Conservation (phyloP, 1,139 yeast genomes). For the Geotrichum klebahnii region DNA sequence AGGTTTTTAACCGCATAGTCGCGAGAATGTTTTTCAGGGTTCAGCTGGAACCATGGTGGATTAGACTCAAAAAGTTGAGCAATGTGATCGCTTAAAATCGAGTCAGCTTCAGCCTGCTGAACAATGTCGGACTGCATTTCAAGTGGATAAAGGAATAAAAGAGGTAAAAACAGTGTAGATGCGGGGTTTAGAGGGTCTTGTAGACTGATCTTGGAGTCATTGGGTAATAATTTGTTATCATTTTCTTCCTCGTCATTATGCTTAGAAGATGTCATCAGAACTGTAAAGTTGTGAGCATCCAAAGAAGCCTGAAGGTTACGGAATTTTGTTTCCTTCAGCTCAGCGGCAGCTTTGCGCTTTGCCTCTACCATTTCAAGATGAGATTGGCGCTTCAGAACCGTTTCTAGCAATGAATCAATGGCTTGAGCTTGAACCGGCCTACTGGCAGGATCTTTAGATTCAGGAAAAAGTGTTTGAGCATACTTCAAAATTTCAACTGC, state of each 20-base stretch:
- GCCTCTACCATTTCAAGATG: conserved; percentile 29
- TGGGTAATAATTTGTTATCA: conserved; percentile 24
- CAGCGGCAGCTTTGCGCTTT: conserved; percentile 39
- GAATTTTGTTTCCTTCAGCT: conserved; percentile 32
- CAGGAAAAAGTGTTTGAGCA: conserved; percentile 56
- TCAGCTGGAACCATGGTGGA: conserved; percentile 62
- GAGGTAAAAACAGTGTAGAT: conserved; percentile 76
- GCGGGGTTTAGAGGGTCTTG: conserved; percentile 72
- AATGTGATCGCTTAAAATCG: conserved; percentile 41
- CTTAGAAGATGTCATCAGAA: conserved; percentile 24
- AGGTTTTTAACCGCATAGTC: conserved; percentile 57
- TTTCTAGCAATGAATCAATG: conserved; percentile 37
- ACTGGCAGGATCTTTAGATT: conserved; percentile 39
- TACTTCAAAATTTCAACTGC: conserved; percentile 63
- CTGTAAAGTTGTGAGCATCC: conserved; percentile 27
- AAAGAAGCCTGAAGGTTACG: conserved; percentile 41
- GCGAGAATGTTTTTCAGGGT: conserved; percentile 23
- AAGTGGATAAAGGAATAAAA: conserved; percentile 76
- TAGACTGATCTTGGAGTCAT: conserved; percentile 44
- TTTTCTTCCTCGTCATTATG: conserved; percentile 21
- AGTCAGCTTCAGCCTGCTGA: conserved; percentile 65
- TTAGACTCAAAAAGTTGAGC: conserved; percentile 57
- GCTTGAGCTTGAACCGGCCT: conserved; percentile 36
- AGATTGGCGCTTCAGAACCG: conserved; percentile 37
- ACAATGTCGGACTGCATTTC: conserved; percentile 80